A percentile compares a stretch with the other conserved stretches of the same genome.
These are phyloP conservation scores for Sphaerosporella brunnea DNA, from an alignment of 495 filamentous ascomycete genomes.

Conservation along the genomic window DNA sequence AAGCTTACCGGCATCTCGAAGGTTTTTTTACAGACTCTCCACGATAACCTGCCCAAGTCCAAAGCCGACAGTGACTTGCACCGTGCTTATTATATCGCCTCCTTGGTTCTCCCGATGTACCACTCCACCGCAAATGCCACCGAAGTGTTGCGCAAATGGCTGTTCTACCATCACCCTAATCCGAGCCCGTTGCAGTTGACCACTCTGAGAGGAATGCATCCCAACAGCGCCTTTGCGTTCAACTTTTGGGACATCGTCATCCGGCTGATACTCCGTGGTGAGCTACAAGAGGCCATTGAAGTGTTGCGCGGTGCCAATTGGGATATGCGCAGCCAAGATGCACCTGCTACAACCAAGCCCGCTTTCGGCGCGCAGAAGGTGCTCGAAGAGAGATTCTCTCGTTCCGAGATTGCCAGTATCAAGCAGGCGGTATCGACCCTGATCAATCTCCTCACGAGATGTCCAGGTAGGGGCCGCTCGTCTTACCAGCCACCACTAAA, in stretches of 20 bases:
- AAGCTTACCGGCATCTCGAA: slow-evolving; percentile 11
- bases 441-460: slow-evolving; percentile 6
- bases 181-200: slow-evolving; percentile 14
- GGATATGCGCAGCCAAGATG: slow-evolving; percentile 15
- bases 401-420: slow-evolving; percentile 13
- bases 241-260: slow-evolving; percentile 19
- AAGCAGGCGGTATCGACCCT: slow-evolving; percentile 7
- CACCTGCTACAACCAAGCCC: slow-evolving; percentile 4
- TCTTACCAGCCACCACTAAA: slow-evolving; percentile 9
- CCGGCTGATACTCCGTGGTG: slow-evolving; percentile 18
- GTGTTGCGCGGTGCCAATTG: slow-evolving; percentile 14
- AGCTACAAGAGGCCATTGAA: slow-evolving; percentile 16
- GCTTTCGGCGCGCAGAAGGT: slow-evolving; percentile 1
- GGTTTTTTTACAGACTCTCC: slow-evolving; percentile 14
- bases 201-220: slow-evolving; percentile 17
- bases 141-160: slow-evolving; percentile 23
- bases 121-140: slow-evolving; percentile 18
- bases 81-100: slow-evolving; percentile 21
- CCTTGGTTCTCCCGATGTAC: slow-evolving; percentile 19
- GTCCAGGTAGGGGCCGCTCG: slow-evolving; percentile 18
- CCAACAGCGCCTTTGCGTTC: slow-evolving; percentile 12
- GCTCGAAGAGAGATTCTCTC: slow-evolving; percentile 16
- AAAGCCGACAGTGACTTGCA: slow-evolving; percentile 7
- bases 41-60: slow-evolving; percentile 7
- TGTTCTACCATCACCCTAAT: slow-evolving; percentile 14